Evolutionary conservation across 768 basidiomycete genomes (phyloP), one percentile per base, ranked within the genome.

Genomic region (Podaxis sp.): DNA sequence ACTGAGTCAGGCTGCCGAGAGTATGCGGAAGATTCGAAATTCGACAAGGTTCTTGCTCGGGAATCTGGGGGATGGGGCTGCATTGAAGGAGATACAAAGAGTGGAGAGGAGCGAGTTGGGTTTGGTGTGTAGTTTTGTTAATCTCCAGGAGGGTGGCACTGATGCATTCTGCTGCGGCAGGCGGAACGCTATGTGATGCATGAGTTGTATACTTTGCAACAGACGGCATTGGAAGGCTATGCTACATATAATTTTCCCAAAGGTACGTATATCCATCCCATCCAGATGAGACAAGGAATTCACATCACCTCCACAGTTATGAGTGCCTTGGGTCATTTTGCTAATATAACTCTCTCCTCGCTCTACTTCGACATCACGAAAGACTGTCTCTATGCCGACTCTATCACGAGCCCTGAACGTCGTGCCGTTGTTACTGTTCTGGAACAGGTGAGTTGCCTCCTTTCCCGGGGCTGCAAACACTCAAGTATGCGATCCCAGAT

Each of bases 361-460:
- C 75, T 96, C 35, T 98, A 98, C 73, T 92, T 98, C 63, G 94
- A 95, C 67, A 86, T 91, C 52, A 91, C 86, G 36, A 97, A 97
- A 71, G 96, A 98, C 71, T 81, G 82, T 48, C 74, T 99, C 9
- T 98, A 99, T 68, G 91, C 92, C 36, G 81, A 91, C 66, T 69
- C 74, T 7, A 57, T 73, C 2, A 66, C 77, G 21, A 82, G 82
- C 61, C 65, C 71, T 2, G 78, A 84, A 44, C 85, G 96, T 13
- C 78, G 83, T 52, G 82, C 82, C 0, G 80, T 91, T 13, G 71
- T 94, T 5, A 84, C 88, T 4, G 89, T 91, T 1, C 76, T 97
- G 11, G 80, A 86, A 61, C 80, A 88, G 69, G 93, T 92, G 47
- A 35, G 3, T 52, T 38, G 47, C 25, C n/a, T 25, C 38, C 14